These are phyloP conservation scores for Pseudonitzschia multiseries DNA, from an alignment of 108 stramenopile species.

Conservation along the genomic window DNA sequence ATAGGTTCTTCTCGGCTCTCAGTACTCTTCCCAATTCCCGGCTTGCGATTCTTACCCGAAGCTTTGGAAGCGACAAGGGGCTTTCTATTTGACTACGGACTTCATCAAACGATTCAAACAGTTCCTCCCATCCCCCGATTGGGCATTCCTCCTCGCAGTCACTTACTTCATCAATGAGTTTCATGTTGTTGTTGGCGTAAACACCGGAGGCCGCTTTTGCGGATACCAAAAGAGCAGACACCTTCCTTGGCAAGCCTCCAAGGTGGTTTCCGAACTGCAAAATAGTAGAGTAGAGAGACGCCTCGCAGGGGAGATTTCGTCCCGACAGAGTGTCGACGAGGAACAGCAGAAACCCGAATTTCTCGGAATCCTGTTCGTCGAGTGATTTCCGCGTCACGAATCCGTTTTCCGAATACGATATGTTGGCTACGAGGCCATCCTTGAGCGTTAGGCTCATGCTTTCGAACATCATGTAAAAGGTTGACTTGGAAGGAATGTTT, in stretches of 20 bases:
- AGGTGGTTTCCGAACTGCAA: conserved; percentile 48
- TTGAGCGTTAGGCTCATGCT: conserved; percentile 37
- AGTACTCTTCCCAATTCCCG: conserved; percentile 21
- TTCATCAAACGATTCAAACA: conserved; percentile 31
- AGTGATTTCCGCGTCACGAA: conserved; percentile 2
- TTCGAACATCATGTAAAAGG: conserved; percentile 50
- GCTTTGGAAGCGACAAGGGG: conserved; percentile 9
- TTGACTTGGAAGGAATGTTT: conserved; percentile 73
- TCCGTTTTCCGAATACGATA: conserved; percentile 10
- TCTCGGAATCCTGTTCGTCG: conserved; percentile 33
- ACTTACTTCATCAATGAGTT: conserved; percentile 14
- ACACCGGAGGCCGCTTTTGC: conserved; percentile 23
- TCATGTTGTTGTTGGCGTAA: conserved; percentile 11
- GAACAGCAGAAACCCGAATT: conserved; percentile 69
- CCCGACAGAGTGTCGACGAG: conserved; percentile 59
- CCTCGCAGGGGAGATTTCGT: conserved; percentile 68
- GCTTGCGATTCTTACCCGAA: conserved; percentile 16
- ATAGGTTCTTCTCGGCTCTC: conserved; percentile 24
- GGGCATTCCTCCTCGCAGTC: neutral
- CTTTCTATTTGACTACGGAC: conserved; percentile 15
- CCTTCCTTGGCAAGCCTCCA: conserved; percentile 55
- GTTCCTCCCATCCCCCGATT: conserved; percentile 34
- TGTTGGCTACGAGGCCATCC: conserved; percentile 15
- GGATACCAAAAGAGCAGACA: conserved; percentile 51
- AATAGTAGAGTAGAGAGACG: conserved; percentile 60